Evolutionary conservation across 306 rosid species (phyloP), one percentile per base, ranked within the genome.

Genomic region (Dicorynia guianensis): DNA sequence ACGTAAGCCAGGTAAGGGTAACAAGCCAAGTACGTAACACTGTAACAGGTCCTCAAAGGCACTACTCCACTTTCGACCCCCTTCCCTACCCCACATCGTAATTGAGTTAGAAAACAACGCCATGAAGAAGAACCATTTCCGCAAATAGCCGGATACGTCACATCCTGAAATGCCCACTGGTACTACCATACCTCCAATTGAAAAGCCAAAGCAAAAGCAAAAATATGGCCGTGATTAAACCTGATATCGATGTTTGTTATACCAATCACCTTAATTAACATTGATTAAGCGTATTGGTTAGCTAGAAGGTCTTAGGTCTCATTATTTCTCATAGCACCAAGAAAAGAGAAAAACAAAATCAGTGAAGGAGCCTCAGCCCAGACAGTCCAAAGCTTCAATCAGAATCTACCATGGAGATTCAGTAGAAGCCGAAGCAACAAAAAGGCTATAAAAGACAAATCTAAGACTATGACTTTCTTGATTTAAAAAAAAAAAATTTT

Each of bases 11-110:
- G 9, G 46, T 40, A 40, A 40, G 46, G 7, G 46, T 11, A 79
- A 61, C 76, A 66, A 83, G 74, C 89, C 87, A 80, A 86, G 68
- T 12, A 63, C 1, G 68, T 12, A 63, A 80, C 61, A 72, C 59
- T 1, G 68, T 12, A 63, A 80, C 61, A 72, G 80, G 90, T 70
- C 93, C 90, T 73, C 57, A 75, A 65, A 80, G 76, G 63, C 44
- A 70, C 74, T 55, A 67, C 63, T 75, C 81, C 85, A 67, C 79
- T 77, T 60, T 80, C 61, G 53, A 58, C 61, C 80, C 84, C 57
- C 34, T 35, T 44, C 71, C 77, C 84, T 40, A 1, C 30, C 30
- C 49, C 67, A 78, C 54, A 34, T 69, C 25, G 52, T 40, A 54
- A 40, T 59, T 40, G 62, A 64, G 67, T 65, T 60, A 25, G 88